phyloP scores from a whole-genome alignment of 2,329 filamentous ascomycete species.

The Fusarium sublunatum region DNA sequence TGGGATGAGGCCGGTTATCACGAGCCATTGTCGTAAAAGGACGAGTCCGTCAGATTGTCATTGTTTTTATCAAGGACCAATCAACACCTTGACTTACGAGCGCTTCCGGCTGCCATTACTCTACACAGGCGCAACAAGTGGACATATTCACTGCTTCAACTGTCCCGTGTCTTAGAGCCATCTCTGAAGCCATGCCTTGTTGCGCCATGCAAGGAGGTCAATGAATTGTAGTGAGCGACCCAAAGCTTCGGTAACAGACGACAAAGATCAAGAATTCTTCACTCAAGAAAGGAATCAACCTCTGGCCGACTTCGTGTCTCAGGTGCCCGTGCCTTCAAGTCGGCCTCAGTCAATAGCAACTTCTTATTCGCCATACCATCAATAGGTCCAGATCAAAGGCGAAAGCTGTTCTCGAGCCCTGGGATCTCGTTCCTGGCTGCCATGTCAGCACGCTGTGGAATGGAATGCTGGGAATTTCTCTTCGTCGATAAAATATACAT shows the following conservation, averaged over 20 bases:
- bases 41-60: conserved; percentile 7
- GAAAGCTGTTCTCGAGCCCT: conserved; percentile 10
- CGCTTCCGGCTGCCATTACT: conserved; percentile 7
- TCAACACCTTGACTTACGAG: conserved; percentile 1
- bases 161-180: conserved; percentile 21
- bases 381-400: background rate
- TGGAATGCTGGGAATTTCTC: conserved; percentile 45
- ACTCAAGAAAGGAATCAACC: conserved; percentile 4
- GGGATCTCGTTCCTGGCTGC: conserved; percentile 35
- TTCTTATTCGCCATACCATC: conserved; percentile 3
- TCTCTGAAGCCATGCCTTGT: conserved; percentile 27
- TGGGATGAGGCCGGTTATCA: conserved; percentile 16
- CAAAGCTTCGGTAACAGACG: conserved; percentile 11
- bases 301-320: conserved; percentile 1
- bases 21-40: conserved; percentile 7
- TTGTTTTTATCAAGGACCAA: background rate
- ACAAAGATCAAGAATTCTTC: conserved; percentile 7
- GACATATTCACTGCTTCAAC: background rate
- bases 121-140: background rate
- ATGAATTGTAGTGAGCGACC: conserved; percentile 24
- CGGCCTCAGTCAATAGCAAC: background rate
- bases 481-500: conserved; percentile 19
- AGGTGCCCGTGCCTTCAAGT: conserved; percentile 10
- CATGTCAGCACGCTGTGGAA: conserved; percentile 38
- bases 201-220: conserved; percentile 40